Percentiles rank a stretch among this genome's conserved stretches.
These are phyloP conservation scores for Hansenula sp. DNA, from an alignment of 1,139 yeast species.

Conservation along the genomic window DNA sequence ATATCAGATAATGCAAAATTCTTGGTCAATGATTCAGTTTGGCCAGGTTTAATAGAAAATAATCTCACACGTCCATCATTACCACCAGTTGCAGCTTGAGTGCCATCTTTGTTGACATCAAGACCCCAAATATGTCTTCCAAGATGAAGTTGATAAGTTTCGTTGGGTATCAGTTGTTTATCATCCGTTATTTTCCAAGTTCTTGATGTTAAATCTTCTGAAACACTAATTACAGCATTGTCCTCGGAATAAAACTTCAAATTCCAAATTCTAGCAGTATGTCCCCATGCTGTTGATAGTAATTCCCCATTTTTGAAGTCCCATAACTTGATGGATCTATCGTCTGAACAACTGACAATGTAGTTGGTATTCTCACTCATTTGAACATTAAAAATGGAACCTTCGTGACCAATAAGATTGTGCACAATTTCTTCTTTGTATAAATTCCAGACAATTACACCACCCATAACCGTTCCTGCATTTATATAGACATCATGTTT, in stretches of 20 bases:
- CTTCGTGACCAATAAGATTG: conserved; percentile 72
- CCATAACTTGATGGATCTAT: conserved; percentile 81
- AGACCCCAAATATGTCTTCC: conserved; percentile 91
- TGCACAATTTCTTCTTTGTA: conserved; percentile 41
- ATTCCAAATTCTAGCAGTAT: conserved; percentile 90
- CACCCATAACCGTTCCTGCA: conserved; percentile 92
- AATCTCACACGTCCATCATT: conserved; percentile 80
- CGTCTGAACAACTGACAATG: conserved; percentile 86
- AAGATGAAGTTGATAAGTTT: conserved; percentile 59
- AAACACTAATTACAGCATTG: conserved; percentile 51
- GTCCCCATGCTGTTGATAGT: conserved; percentile 91
- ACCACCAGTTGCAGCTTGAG: conserved; percentile 72
- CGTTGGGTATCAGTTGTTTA: conserved; percentile 36
- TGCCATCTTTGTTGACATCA: conserved; percentile 45
- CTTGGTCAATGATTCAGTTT: conserved; percentile 22
- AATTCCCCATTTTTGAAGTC: conserved; percentile 50
- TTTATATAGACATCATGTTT: conserved; percentile 51
- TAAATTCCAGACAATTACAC: conserved; percentile 76
- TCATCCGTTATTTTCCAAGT: conserved; percentile 51
- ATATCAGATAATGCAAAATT: conserved; percentile 32
- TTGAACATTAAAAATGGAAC: conserved; percentile 81
- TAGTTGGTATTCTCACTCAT: conserved; percentile 52
- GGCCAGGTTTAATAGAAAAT: conserved; percentile 42
- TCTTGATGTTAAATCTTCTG: conserved; percentile 90
- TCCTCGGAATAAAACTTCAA: conserved; percentile 50